phyloP scores from a whole-genome alignment of 441 rosid species.

The Aleurites moluccanus region DNA sequence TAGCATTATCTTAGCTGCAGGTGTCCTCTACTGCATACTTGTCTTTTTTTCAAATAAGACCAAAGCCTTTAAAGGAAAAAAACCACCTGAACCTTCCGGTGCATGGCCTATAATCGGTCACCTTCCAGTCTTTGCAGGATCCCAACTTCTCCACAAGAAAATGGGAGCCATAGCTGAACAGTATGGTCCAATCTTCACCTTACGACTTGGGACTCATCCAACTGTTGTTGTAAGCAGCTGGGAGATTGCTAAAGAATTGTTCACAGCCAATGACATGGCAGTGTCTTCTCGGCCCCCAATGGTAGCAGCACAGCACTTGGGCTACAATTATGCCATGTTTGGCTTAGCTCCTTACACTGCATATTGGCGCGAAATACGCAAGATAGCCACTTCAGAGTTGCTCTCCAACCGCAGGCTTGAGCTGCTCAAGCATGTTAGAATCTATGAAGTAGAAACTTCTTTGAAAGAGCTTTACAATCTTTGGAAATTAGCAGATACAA shows the following conservation, averaged over 20 bases:
- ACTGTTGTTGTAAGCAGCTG: slow-evolving; percentile 21
- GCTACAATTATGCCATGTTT: slow-evolving; percentile 23
- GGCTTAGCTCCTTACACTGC: slow-evolving; percentile 2
- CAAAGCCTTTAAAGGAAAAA: too few species aligned
- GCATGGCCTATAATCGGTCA: slow-evolving; percentile 18
- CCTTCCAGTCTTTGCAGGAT: slow-evolving; percentile 12
- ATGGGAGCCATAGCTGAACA: slow-evolving; percentile 19
- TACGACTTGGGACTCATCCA: slow-evolving; percentile 10
- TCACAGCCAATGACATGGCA: slow-evolving; percentile 22
- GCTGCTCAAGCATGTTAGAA: slow-evolving; percentile 17
- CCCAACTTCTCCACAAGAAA: slow-evolving; percentile 7
- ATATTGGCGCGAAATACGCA: slow-evolving; percentile 26
- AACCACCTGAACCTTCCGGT: too few species aligned
- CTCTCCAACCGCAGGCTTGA: slow-evolving; percentile 23
- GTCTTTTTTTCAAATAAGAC: too few species aligned
- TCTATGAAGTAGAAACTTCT: slow-evolving; percentile 19
- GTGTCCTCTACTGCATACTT: too few species aligned
- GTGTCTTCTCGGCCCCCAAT: slow-evolving; percentile 19
- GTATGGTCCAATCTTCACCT: slow-evolving; percentile 26
- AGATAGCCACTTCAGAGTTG: slow-evolving; percentile 15
- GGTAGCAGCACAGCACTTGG: slow-evolving; percentile 9
- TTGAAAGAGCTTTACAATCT: slow-evolving; percentile 3
- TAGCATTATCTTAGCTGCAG: too few species aligned
- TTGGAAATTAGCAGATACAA: not conserved
- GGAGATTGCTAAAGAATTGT: slow-evolving; percentile 25